Evolutionary conservation across 805 yeast genomes (phyloP), one percentile per base, ranked within the genome.

Genomic region (Babjeviella inositovora): DNA sequence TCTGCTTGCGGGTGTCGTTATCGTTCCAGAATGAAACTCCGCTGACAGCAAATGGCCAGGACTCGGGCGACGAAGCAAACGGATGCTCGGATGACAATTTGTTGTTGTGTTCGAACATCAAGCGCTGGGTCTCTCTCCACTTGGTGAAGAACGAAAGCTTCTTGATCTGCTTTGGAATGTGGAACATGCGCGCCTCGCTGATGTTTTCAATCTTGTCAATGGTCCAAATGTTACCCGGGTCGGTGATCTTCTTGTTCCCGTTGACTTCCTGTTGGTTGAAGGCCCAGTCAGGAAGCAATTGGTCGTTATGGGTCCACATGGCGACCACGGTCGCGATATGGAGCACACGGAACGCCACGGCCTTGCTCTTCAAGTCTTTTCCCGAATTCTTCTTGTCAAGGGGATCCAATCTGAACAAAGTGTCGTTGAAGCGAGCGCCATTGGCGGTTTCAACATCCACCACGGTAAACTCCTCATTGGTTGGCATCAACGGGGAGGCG

Each of bases 1-100:
- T 84, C 51, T 90, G 98, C 37, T 59, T 57, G 31, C 60, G 63
- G 25, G 47, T 39, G 6, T 62, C 70, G 25, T 60, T 57, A 22
- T 51, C 53, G 29, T 77, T 70, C 96, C 97, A 90, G 60, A 87
- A 90, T 2, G 96, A 82, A 18, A 90, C 96, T 35, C 98, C 98
- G 9, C 80, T 67, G 25, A 75, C 47, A 26, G 90, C 65, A 31
- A 80, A 59, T 11, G 98, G 98, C 98, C 98, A 90, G 6, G 74
- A 54, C 32, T 70, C 64, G 3, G 98, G 98, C 31, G 70, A 72
- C 4, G 96, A 82, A 7, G 96, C 94, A 56, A 80, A 90, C 21
- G 98, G 98, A 50, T 90, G 98, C 13, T 79, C 82, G 9, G 85
- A 62, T 2, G 84, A 62, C 33, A 90, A 60, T 35, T 74, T 71